A percentile compares a stretch with the other conserved stretches of the same genome.
Conservation (phyloP, 139 green algal genomes). For the Picochlorum sp. region DNA sequence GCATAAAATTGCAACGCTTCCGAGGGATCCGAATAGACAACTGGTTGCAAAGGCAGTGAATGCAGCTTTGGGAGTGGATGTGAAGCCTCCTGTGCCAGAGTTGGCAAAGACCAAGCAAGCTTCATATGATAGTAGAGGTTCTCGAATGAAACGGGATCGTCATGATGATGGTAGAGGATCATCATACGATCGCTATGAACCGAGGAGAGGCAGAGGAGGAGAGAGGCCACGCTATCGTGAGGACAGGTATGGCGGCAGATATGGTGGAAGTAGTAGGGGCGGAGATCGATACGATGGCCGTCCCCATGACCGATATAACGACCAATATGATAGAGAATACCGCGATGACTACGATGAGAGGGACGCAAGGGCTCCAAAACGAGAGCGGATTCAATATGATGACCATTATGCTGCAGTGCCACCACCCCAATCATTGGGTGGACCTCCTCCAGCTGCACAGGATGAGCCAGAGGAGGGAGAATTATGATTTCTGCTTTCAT, state of each 20-base stretch:
- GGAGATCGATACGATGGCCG: not conserved
- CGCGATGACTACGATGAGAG: not conserved
- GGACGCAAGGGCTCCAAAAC: not conserved
- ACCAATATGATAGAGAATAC: not conserved
- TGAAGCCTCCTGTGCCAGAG: not conserved
- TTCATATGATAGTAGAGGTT: not conserved
- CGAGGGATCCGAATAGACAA: constrained; percentile 51
- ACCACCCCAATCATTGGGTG: constrained; percentile 7
- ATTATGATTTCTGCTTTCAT: not conserved
- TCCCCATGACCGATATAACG: not conserved
- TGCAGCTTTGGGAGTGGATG: not conserved
- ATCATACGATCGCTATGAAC: not conserved
- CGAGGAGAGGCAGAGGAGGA: not conserved
- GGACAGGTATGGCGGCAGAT: not conserved
- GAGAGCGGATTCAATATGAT: not conserved
- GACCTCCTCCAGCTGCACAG: not conserved
- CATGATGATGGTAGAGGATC: not conserved
- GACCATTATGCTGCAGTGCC: constrained; percentile 1
- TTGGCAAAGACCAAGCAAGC: not conserved
- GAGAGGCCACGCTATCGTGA: not conserved
- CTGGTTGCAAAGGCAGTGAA: not conserved
- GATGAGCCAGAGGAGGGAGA: constrained; percentile 14
- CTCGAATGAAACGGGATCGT: not conserved
- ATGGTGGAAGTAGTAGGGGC: not conserved
- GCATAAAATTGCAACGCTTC: constrained; percentile 17